phyloP scores from a whole-genome alignment of 2,329 filamentous ascomycete genomes.

The Sporothrix schenckii region DNA sequence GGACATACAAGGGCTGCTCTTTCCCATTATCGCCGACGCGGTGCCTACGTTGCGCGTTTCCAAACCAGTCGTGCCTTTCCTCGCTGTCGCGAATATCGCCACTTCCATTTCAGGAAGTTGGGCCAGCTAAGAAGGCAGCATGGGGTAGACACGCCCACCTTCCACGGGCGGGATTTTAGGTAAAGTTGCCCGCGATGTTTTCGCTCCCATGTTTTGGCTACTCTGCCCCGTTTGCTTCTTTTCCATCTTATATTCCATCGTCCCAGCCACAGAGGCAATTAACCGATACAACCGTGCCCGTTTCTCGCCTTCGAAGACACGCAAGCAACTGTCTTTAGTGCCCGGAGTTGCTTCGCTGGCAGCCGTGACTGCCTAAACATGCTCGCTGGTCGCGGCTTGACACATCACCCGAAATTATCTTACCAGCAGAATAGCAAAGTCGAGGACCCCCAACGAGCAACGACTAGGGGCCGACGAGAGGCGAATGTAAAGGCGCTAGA shows the following conservation, averaged over 20 bases:
- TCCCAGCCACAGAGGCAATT: background rate
- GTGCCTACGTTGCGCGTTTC: constrained; percentile 17
- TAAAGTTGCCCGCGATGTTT: background rate
- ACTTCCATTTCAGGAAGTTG: constrained; percentile 25
- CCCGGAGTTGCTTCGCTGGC: constrained; percentile 17
- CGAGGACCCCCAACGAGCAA: background rate
- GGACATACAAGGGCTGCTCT: background rate
- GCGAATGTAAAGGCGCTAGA: constrained; percentile 11
- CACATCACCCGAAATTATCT: background rate
- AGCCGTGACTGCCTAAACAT: constrained; percentile 23
- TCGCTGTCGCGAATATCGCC: constrained; percentile 6
- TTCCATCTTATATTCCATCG: background rate
- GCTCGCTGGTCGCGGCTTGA: constrained; percentile 14
- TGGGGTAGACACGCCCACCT: constrained; percentile 6
- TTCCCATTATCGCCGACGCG: background rate
- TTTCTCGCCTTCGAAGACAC: background rate
- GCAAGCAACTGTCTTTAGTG: constrained; percentile 17
- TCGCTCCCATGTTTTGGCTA: background rate
- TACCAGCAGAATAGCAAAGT: background rate
- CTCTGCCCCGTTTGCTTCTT: background rate
- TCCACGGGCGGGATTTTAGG: background rate
- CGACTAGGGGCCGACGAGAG: background rate
- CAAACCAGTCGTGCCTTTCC: background rate
- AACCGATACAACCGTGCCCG: background rate
- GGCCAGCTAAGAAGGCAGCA: background rate